Conservation (phyloP, 306 rosid species). For the Ormosia emarginata region DNA sequence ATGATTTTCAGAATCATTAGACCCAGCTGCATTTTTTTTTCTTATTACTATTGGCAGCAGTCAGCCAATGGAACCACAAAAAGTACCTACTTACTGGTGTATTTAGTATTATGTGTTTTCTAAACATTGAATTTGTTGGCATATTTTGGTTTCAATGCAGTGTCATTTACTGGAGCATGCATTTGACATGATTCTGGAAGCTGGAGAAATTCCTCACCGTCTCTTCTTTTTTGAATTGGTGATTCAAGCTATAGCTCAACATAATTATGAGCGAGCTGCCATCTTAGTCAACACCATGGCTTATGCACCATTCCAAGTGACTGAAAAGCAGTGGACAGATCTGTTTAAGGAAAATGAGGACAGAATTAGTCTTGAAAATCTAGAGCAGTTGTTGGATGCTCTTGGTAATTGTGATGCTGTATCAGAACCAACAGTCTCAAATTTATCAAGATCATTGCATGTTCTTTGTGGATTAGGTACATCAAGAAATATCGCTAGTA, state of each 20-base stretch:
- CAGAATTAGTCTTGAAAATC: conserved; percentile 41
- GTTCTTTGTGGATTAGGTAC: conserved; percentile 39
- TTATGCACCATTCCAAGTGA: conserved; percentile 74
- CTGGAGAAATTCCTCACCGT: conserved; percentile 69
- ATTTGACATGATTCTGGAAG: conserved; percentile 68
- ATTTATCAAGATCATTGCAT: conserved; percentile 59
- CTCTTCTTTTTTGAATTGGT: conserved; percentile 63
- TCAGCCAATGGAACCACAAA: conserved; percentile 3
- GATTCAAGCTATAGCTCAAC: conserved; percentile 53
- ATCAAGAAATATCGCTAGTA: conserved; percentile 30
- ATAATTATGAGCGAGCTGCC: conserved; percentile 59
- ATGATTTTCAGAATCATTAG: conserved; percentile 8
- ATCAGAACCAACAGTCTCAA: conserved; percentile 68
- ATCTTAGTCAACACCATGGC: conserved; percentile 62
- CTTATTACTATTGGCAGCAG: neutral
- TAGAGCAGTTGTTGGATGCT: conserved; percentile 48
- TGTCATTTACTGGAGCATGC: conserved; percentile 83
- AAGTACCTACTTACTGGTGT: neutral
- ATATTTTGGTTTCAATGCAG: conserved; percentile 50
- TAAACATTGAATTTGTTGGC: conserved; percentile 20
- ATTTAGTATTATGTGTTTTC: neutral
- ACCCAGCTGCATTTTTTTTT: neutral
- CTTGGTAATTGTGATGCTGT: conserved; percentile 44
- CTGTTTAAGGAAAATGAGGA: conserved; percentile 51
- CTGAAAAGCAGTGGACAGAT: conserved; percentile 72